phyloP scores from a whole-genome alignment of 2,329 filamentous ascomycete species.

The Xylaria sp. region DNA sequence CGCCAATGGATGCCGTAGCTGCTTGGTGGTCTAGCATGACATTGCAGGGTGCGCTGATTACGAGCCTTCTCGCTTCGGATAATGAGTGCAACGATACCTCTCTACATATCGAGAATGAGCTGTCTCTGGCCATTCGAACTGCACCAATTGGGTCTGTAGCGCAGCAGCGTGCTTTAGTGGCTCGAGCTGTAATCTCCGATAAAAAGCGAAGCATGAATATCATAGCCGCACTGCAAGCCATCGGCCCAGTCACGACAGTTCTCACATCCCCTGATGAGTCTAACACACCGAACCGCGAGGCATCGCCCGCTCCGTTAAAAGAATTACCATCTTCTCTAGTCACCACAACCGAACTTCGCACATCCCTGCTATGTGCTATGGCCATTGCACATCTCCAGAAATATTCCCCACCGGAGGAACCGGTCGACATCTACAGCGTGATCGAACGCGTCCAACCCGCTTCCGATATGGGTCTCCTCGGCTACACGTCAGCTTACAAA shows the following conservation, averaged over 20 bases:
- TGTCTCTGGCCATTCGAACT: constrained; percentile 76
- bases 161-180: constrained; percentile 68
- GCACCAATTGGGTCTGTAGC: constrained; percentile 84
- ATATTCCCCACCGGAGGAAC: constrained; percentile 55
- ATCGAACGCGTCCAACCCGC: constrained; percentile 58
- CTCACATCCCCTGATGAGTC: constrained; percentile 46
- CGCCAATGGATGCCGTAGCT: constrained; percentile 88
- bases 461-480: constrained; percentile 65
- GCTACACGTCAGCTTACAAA: constrained; percentile 68
- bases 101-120: constrained; percentile 55
- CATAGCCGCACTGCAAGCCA: constrained; percentile 64
- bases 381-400: constrained; percentile 67
- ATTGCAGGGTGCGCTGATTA: constrained; percentile 75
- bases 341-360: constrained; percentile 63
- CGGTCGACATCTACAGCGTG: constrained; percentile 61
- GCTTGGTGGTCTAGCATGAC: constrained; percentile 88
- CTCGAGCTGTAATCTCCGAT: constrained; percentile 66
- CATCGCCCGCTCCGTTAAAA: constrained; percentile 56
- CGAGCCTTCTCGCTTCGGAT: constrained; percentile 67
- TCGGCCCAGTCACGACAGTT: constrained; percentile 57
- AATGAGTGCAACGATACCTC: constrained; percentile 57
- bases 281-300: constrained; percentile 20
- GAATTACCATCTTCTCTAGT: constrained; percentile 57
- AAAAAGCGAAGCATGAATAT: constrained; percentile 67
- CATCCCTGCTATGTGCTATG: constrained; percentile 70